Evolutionary conservation across 768 basidiomycete species (phyloP), one percentile per base, ranked within the genome.

Genomic region (Termitomyces sp.): DNA sequence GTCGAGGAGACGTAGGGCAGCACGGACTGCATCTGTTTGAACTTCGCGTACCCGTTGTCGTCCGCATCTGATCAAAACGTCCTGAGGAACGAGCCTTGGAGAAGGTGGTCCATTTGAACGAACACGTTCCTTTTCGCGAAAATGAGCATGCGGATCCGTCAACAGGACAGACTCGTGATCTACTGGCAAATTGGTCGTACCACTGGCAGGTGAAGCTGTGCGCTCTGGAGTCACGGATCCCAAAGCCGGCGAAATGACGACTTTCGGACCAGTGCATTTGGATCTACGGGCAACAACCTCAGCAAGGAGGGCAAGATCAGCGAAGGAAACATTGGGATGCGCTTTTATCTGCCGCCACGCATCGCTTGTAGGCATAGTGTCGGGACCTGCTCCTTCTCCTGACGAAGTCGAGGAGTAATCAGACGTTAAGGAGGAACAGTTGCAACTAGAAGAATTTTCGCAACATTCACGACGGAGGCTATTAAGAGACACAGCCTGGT

Each of bases 231-330:
- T 79, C 56, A 76, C 61, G 34, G 80, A 72, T 8, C 78, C 82
- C 3, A 74, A 78, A 16, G 80, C 79, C 13, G 79, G 76, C 10
- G 83, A 82, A 54, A 88, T 75, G 44, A 83, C 77, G 39, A 91
- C 78, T 39, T 79, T 79, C 16, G 91, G 87, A 18, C 90, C 90
- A 1, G 79, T 82, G 67, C 91, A 93, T 68, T 82, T 86, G 43
- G 91, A 87, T 52, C 88, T 80, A 55, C 91, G 89, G 8, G 91
- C 87, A 42, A 95, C 93, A 42, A 96, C 94, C 52, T 93, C 92
- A 3, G 94, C 94, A 44, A 96, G 82, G 53, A 96, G 78, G 2
- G 84, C 74, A 53, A 96, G 77, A 72, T 95, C 91, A 14, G 91
- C 84, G 68, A 94, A 94, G 32, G 86, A 83, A 53, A 91, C 87